Conservation (phyloP, 2,329 filamentous ascomycete genomes). For the Pseudogymnoascus verrucosus region DNA sequence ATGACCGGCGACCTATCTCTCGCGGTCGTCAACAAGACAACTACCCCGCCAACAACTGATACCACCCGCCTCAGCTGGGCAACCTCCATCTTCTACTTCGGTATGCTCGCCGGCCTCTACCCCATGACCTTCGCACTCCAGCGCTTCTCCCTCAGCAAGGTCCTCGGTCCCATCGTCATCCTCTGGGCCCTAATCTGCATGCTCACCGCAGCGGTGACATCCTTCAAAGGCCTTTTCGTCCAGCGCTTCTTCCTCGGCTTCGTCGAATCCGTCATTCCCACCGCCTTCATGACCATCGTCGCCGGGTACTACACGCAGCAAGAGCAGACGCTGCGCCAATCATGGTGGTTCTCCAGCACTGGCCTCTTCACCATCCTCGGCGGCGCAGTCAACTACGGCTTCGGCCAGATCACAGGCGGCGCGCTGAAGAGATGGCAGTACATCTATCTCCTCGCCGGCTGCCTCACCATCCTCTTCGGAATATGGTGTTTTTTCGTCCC, state of each 20-base stretch:
- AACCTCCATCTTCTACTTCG: constrained; percentile 73
- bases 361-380: constrained; percentile 53
- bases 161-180: constrained; percentile 55
- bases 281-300: constrained; percentile 58
- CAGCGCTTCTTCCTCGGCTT: constrained; percentile 58
- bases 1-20: constrained; percentile 64
- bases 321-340: constrained; percentile 57
- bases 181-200: constrained; percentile 62
- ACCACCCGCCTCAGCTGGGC: constrained; percentile 68
- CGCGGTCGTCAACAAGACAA: constrained; percentile 41
- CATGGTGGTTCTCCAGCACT: constrained; percentile 56
- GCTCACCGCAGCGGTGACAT: constrained; percentile 58
- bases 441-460: constrained; percentile 59
- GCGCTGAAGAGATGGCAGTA: constrained; percentile 58
- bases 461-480: constrained; percentile 56
- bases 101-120: constrained; percentile 66
- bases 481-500: constrained; percentile 58
- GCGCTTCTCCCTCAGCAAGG: constrained; percentile 55
- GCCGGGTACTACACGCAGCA: constrained; percentile 55
- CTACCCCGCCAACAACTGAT: constrained; percentile 47
- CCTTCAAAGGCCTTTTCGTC: constrained; percentile 54
- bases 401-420: constrained; percentile 52
- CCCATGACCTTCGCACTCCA: constrained; percentile 66
- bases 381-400: constrained; percentile 57
- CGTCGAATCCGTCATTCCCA: constrained; percentile 57